Conservation (phyloP, 495 filamentous ascomycete species). For the Aspergillus ostianus region DNA sequence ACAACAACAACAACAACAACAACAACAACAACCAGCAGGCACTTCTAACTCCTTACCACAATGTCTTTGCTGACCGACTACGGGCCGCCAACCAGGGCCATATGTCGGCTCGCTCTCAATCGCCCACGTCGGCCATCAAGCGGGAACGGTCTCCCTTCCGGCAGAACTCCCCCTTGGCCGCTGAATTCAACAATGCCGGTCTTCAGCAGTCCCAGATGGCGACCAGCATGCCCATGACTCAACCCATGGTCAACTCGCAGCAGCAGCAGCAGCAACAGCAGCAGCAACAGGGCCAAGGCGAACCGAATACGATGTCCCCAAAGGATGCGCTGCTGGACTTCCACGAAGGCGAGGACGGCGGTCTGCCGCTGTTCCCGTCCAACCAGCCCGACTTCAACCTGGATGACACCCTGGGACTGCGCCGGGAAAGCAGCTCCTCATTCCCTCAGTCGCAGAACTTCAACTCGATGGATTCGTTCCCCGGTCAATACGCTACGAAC, state of each 20-base stretch:
- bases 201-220: conserved; percentile 36
- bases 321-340: conserved; percentile 91
- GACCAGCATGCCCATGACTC: conserved; percentile 42
- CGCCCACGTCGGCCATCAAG: conserved; percentile 50
- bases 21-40: conserved; percentile 30
- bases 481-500: conserved; percentile 35
- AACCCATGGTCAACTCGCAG: conserved; percentile 27
- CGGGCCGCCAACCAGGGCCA: conserved; percentile 76
- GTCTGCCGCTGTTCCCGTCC: conserved; percentile 67
- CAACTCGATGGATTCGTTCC: conserved; percentile 41
- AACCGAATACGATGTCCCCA: conserved; percentile 89
- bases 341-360: conserved; percentile 64
- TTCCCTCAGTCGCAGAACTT: conserved; percentile 44
- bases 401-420: conserved; percentile 38
- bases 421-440: conserved; percentile 46
- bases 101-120: conserved; percentile 58
- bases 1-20: no score
- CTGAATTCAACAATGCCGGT: conserved; percentile 27
- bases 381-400: conserved; percentile 43
- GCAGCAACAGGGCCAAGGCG: conserved; percentile 16
- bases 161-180: conserved; percentile 64
- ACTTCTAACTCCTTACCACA: conserved; percentile 55
- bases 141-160: conserved; percentile 84
- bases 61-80: conserved; percentile 69
- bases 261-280: no score